Base-by-base conservation (phyloP, 2,329 filamentous ascomycete species). In the Paracorniculantispora psalliotae region DNA sequence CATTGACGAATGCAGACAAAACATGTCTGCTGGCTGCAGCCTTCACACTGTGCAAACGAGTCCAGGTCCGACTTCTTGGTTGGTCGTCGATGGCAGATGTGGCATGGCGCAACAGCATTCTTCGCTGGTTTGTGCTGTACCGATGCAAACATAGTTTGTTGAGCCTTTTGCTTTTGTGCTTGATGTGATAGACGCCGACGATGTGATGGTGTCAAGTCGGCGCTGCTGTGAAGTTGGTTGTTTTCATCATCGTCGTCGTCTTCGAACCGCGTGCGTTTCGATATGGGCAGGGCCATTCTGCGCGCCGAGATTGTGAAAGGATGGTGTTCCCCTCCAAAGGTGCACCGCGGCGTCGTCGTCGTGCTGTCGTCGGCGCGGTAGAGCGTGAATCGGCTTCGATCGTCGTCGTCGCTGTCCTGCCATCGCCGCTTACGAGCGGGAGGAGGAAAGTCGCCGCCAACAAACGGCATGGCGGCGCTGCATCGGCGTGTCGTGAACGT, bases 1-100 rank as follows among this genome's bases (percentile, higher is more conserved):
- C 87, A 90, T 63, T 83, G 75, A 26, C 87, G 75, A 47, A 88
- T 81, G 68, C 87, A 90, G n/a, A 90, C 78, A 66, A 82, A 89
- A 68, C 87, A 90, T 0, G 86, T 83, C 44, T 85, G 77, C 62
- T 81, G 75, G 10, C 78, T 76, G 67, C 87, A 90, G 15, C 81
- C 79, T 63, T 81, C 74, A 68, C 87, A 90, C 65, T 84, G 78
- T 49, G 84, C 81, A 67, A 85, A 89, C 10, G 81, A 83, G 69
- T 88, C 85, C 35, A 90, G 77, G 59, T 90, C 85, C 6, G 79
- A 79, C 68, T 83, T 87, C 64, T 84, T 84, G 55, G 79, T 86
- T 1, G 87, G 87, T 57, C 81, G 81, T 44, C 85, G 81, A 65
- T 82, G 81, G 76, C 87, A 90, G 63, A 89, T 82, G 72, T 89